Conservation (phyloP, 306 rosid genomes). For the Prosopis cineraria region DNA sequence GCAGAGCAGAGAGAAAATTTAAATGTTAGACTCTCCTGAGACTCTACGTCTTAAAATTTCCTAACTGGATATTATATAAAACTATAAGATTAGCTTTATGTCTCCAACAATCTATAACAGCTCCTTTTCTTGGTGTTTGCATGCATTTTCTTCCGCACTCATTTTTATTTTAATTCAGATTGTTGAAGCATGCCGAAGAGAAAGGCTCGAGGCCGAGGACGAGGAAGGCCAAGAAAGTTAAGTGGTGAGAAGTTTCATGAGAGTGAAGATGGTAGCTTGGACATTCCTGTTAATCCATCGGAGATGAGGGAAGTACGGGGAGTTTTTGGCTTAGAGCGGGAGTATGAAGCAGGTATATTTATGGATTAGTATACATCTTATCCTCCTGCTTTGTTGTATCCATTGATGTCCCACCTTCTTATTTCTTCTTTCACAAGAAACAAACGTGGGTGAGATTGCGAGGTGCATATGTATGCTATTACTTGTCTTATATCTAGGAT, state of each 20-base stretch:
- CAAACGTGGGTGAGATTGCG: not conserved
- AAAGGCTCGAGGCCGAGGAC: slow-evolving; percentile 30
- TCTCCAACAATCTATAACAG: no score
- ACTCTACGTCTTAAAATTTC: not conserved
- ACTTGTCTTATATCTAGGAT: not conserved
- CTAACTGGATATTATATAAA: not conserved
- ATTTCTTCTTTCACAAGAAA: not conserved
- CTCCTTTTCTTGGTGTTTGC: not conserved
- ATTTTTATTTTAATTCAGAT: not conserved
- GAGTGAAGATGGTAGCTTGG: slow-evolving; percentile 11
- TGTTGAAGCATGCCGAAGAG: slow-evolving; percentile 34
- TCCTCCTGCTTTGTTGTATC: not conserved
- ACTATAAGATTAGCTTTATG: not conserved
- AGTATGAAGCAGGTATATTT: slow-evolving; percentile 34
- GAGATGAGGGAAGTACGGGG: not conserved
- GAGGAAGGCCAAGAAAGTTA: slow-evolving; percentile 31
- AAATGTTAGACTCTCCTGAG: not conserved
- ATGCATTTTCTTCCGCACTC: not conserved
- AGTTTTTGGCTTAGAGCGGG: slow-evolving; percentile 2
- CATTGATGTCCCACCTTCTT: not conserved
- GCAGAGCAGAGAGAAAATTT: no score
- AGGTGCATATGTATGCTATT: not conserved
- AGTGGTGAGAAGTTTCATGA: slow-evolving; percentile 17
- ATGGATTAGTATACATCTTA: slow-evolving; percentile 9
- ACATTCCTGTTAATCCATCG: not conserved